Conservation (phyloP, 306 rosid genomes). For the Casuarina cunninghamiana region DNA sequence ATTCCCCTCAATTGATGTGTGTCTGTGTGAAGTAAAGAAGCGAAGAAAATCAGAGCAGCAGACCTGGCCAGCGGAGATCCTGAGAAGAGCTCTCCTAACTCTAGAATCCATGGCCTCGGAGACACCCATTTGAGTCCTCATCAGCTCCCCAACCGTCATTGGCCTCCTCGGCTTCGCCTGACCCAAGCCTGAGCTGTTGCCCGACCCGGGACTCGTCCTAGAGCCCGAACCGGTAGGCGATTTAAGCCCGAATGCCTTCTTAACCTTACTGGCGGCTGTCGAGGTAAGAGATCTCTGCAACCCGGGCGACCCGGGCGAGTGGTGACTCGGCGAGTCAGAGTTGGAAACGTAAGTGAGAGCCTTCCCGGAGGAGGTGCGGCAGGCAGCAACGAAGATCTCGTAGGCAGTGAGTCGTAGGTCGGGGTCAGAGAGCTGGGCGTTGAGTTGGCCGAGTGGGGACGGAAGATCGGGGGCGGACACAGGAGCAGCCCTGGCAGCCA, state of each 20-base stretch:
- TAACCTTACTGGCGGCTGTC: constrained; percentile 92
- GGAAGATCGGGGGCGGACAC: constrained; percentile 53
- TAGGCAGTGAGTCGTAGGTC: constrained; percentile 80
- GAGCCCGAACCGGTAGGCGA: constrained; percentile 82
- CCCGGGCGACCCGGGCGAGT: constrained; percentile 53
- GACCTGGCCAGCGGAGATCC: constrained; percentile 96
- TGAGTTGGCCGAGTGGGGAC: constrained; percentile 79
- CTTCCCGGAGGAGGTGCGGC: constrained; percentile 87
- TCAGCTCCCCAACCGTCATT: constrained; percentile 88
- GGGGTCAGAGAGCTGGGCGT: constrained; percentile 63
- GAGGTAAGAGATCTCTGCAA: constrained; percentile 91
- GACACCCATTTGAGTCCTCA: constrained; percentile 96
- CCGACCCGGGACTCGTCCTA: constrained; percentile 77
- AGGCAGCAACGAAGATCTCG: constrained; percentile 97
- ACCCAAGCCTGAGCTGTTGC: constrained; percentile 43
- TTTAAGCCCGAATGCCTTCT: constrained; percentile 91
- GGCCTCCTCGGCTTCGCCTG: constrained; percentile 65
- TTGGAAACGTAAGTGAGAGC: constrained; percentile 50
- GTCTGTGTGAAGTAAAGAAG: constrained; percentile 8
- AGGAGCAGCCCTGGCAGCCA: constrained; percentile 34
- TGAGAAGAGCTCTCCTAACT: constrained; percentile 79
- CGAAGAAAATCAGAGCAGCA: constrained; percentile 2
- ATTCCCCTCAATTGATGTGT: background rate
- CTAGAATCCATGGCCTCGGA: constrained; percentile 92
- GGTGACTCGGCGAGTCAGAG: constrained; percentile 53